Conservation (phyloP, 495 filamentous ascomycete species). For the Trichoderma gamsii region DNA sequence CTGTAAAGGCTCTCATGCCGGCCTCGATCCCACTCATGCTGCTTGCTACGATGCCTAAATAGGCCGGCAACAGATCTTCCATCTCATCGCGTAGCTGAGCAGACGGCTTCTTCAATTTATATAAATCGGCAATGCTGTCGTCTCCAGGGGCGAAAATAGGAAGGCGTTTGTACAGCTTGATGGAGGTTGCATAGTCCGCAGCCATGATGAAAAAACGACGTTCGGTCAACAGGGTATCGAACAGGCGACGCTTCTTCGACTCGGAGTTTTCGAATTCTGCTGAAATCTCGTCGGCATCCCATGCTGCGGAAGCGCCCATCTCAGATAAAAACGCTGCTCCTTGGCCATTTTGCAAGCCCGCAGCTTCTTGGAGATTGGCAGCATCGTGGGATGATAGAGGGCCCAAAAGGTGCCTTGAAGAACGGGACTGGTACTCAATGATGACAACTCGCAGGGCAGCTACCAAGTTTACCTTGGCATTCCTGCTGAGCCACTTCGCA, state of each 20-base stretch:
- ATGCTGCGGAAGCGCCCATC: constrained; percentile 33
- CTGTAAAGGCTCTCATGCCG: constrained; percentile 23
- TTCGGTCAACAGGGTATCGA: constrained; percentile 66
- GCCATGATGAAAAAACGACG: constrained; percentile 50
- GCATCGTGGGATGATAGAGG: constrained; percentile 64
- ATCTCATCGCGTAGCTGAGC: constrained; percentile 20
- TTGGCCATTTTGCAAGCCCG: constrained; percentile 51
- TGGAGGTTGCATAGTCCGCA: constrained; percentile 37
- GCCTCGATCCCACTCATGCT: constrained; percentile 30
- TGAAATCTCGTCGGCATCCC: constrained; percentile 45
- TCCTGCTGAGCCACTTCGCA: constrained; percentile 74
- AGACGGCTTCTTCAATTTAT: neutral
- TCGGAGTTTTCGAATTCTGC: constrained; percentile 51
- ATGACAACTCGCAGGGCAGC: constrained; percentile 73
- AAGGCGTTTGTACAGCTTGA: constrained; percentile 35
- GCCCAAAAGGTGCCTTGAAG: constrained; percentile 56
- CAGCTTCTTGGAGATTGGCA: constrained; percentile 58
- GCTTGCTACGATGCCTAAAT: constrained; percentile 31
- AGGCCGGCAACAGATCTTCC: constrained; percentile 34
- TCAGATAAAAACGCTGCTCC: constrained; percentile 41
- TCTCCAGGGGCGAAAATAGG: constrained; percentile 14
- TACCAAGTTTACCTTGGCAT: constrained; percentile 71
- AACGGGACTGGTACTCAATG: constrained; percentile 75
- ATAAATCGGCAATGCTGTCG: constrained; percentile 8
- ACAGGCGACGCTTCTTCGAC: constrained; percentile 54